Conservation (phyloP, 768 basidiomycete species). For the Lentinula lateritia region DNA sequence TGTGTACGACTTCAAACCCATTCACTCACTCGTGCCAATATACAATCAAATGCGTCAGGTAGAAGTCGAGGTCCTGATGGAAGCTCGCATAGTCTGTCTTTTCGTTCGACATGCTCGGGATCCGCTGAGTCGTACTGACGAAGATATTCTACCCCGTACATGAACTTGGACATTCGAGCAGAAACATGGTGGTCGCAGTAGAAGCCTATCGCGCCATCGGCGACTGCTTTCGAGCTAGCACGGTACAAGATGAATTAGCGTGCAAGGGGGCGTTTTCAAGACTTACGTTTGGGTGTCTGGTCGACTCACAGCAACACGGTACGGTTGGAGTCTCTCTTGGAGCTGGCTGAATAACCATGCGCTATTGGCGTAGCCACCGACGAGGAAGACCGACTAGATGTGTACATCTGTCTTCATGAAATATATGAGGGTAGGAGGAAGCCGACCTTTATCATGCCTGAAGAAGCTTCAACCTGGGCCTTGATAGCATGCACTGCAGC, state of each 20-base stretch:
- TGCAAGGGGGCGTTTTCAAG: not conserved
- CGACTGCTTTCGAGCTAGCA: constrained; percentile 77
- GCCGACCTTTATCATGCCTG: constrained; percentile 58
- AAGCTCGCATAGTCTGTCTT: constrained; percentile 64
- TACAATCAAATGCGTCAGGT: constrained; percentile 80
- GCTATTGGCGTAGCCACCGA: constrained; percentile 80
- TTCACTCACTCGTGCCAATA: constrained; percentile 56
- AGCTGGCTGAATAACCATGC: constrained; percentile 76
- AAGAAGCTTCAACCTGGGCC: constrained; percentile 63
- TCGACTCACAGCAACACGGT: constrained; percentile 58
- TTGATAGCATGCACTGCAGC: constrained; percentile 68
- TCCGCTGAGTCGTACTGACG: constrained; percentile 62
- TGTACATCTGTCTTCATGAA: not conserved
- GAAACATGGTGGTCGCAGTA: constrained; percentile 84
- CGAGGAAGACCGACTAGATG: constrained; percentile 70
- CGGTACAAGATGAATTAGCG: not conserved
- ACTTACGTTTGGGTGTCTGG: constrained; percentile 77
- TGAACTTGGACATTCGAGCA: constrained; percentile 72
- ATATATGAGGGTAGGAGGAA: not conserved
- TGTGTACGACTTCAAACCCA: not conserved
- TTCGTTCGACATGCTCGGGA: constrained; percentile 59
- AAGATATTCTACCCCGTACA: constrained; percentile 80
- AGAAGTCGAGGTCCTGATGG: constrained; percentile 75
- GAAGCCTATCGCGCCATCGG: constrained; percentile 80
- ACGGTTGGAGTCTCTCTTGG: constrained; percentile 56